Evolutionary conservation across 192 early-diverging fungal genomes (phyloP).

Genomic region (Lobulomyces angularis): DNA sequence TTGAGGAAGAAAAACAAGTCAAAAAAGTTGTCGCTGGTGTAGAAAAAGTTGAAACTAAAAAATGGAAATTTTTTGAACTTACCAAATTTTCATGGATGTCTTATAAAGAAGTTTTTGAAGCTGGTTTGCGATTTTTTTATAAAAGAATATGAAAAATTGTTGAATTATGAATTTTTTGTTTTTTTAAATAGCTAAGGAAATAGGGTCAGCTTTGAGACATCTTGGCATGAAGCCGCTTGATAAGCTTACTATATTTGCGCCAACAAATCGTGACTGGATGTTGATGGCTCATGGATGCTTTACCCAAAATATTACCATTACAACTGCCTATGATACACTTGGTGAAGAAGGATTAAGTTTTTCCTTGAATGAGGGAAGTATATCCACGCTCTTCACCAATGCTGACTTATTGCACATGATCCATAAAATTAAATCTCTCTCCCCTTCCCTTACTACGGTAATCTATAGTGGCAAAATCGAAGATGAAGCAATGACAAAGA

Average conservation of each 20-base stretch:
- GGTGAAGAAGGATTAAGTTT: constrained; percentile 72
- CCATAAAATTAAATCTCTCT: constrained; percentile 26
- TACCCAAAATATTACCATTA: constrained; percentile 58
- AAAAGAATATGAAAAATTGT: constrained; percentile 4
- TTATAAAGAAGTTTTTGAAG: constrained; percentile 46
- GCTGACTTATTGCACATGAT: constrained; percentile 56
- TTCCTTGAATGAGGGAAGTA: constrained; percentile 72
- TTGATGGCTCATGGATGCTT: constrained; percentile 49
- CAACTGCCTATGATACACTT: constrained; percentile 60
- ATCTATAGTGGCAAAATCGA: constrained; percentile 59
- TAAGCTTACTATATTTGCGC: constrained; percentile 15
- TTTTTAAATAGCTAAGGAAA: constrained; percentile 8
- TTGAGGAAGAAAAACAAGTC: too few species aligned
- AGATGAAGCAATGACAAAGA: constrained; percentile 7
- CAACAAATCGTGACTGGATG: constrained; percentile 40
- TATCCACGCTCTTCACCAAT: constrained; percentile 58
- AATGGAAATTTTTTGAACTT: constrained; percentile 71
- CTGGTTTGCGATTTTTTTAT: background rate
- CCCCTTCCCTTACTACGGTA: constrained; percentile 37
- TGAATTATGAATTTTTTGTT: constrained; percentile 19
- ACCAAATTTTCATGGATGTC: constrained; percentile 71
- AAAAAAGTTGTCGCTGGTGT: too few species aligned
- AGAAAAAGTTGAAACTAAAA: constrained; percentile 57
- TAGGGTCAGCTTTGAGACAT: too few species aligned
- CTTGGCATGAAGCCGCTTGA: too few species aligned